Base-by-base conservation (phyloP, 345 rosid genomes). In the Linum lewisii region DNA sequence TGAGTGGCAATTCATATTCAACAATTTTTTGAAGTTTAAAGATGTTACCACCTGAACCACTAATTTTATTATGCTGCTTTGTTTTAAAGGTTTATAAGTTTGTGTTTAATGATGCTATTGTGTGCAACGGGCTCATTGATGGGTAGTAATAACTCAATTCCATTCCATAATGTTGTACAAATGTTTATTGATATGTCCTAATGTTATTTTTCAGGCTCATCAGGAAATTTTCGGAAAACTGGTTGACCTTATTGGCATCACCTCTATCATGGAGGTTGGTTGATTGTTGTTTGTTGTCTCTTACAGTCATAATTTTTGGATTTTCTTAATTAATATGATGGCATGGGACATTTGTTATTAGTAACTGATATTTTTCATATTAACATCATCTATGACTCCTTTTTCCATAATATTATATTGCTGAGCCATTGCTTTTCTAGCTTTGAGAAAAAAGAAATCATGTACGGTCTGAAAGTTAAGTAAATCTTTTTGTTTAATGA, bases 261-360 rank as follows among this genome's bases (percentile, higher is more conserved):
- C 98, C 23, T 91, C 98, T 50, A 75, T 91, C 51, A 85, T 91
- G 98, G 98, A 91, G 98, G 97, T 86, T 77, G 60, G 80, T 78
- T 65, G 44, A 55, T 60, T 29, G 50, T 73, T 60, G 52, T 58
- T 62, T 58, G 15, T 56, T 24, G 52, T 20, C 16, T 16, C 24
- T 51, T 57, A 58, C 26, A 54, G 24, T 38, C 45, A 23, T 63
- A 19, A 53, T 54, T 32, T 54, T 29, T 29, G 34, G 34, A 29
- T 5, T 29, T 29, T 29, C 34, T 29, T 29, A n/a, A n/a, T 29
- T 29, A 29, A 4, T 29, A 29, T 29, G 5, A 29, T 29, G 34
- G 34, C 34, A 29, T 29, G 34, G 7, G 7, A 29, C 7, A 29
- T 29, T 29, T 29, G 34, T 29, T 8, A 29, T 29, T 29, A 29